Evolutionary conservation across 805 yeast species (phyloP), one percentile per base, ranked within the genome.

Genomic region (Wickerhamomyces xylosicus): DNA sequence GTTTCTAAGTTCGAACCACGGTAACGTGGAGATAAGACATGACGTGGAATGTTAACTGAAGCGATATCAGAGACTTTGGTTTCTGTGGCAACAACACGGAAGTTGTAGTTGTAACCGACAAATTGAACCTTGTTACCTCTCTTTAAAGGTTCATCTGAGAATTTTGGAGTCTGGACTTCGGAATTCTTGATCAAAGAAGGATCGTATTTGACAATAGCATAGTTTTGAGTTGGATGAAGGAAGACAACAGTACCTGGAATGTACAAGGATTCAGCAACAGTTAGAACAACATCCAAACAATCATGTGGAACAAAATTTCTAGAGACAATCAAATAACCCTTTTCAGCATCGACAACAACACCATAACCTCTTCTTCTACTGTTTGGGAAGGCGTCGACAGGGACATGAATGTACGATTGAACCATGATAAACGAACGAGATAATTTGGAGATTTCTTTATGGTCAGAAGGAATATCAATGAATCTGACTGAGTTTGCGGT

Each of bases 201-300:
- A 54, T 89, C 95, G 57, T 85, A 89, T 56, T 84, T 74, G 19
- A 89, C 67, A 41, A 87, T 74, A 2, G 94, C 87, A 58, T 82
- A 87, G 48, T 87, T 87, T 49, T 81, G 85, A 29, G 85, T 75
- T 27, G 97, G 96, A 55, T 87, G 96, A 52, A 85, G 63, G 49
- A 86, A 89, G 18, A 77, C 77, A 19, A 87, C 92, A 45, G 76
- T 68, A 1, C 81, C 96, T 0, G 94, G 85, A 13, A 87, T 71
- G 46, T 79, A 75, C 18, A 85, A 74, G 1, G 95, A 81, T 46
- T 89, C 95, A 4, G 96, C 95, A 53, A 89, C 74, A 3, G 89
- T 77, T 17, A 89, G 70, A 36, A 74, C 67, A 19, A 87, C 69
- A 57, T 89, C 95, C 31, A 63, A 42, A 49, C 70, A 64, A 48